Conservation (phyloP, 129 eudicot species). For the Centrapalus pauciflorus region DNA sequence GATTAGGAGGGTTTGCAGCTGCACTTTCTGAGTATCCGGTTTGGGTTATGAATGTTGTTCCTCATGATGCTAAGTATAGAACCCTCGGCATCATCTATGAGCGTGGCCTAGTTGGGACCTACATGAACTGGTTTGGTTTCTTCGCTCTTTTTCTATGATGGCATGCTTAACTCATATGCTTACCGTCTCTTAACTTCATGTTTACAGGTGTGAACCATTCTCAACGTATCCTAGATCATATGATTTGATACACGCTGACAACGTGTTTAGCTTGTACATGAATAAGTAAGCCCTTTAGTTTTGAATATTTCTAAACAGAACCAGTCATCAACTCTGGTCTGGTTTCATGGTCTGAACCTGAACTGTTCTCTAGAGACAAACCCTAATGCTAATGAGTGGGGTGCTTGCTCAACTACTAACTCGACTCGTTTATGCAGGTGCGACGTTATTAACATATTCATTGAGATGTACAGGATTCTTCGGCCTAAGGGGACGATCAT, state of each 20-base stretch:
- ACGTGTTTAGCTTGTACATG: conserved; percentile 39
- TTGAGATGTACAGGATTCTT: conserved; percentile 39
- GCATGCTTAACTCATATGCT: background rate
- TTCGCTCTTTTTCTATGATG: background rate
- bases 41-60: conserved; percentile 46
- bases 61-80: conserved; percentile 21
- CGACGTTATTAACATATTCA: conserved; percentile 28
- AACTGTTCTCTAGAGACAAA: conserved; percentile 7
- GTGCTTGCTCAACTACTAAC: background rate
- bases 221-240: conserved; percentile 52
- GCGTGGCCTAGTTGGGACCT: conserved; percentile 34
- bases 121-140: conserved; percentile 34
- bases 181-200: background rate
- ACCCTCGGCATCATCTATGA: conserved; percentile 32
- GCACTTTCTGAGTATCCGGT: conserved; percentile 35
- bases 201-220: conserved; percentile 48
- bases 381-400: background rate
- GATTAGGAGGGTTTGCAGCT: conserved; percentile 43
- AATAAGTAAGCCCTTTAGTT: conserved; percentile 33
- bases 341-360: background rate
- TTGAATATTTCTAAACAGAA: background rate
- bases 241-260: conserved; percentile 44
- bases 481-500: conserved; percentile 43
- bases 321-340: background rate
- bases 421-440: conserved; percentile 20